Evolutionary conservation across 176 grass and related monocot species (phyloP).

Genomic region (Raddia distichophylla): DNA sequence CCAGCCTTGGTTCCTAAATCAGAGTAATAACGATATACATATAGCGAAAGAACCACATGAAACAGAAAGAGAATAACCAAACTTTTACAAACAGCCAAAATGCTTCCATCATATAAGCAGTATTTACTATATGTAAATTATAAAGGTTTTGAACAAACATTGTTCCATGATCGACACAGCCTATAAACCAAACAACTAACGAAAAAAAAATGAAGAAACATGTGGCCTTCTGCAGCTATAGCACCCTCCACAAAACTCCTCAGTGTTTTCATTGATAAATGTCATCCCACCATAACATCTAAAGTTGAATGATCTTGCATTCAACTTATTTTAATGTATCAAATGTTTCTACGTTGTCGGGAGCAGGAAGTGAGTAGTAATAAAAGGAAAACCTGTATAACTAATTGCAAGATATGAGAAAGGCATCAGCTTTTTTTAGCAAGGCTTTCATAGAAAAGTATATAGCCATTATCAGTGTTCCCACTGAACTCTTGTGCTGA

Average conservation of each 20-base stretch:
- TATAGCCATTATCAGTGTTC: slow-evolving; percentile 95
- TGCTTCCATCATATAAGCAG: slow-evolving; percentile 19
- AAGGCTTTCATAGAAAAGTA: slow-evolving; percentile 90
- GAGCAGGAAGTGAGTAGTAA: slow-evolving; percentile 6
- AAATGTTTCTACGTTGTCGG: slow-evolving; percentile 35
- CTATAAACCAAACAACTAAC: slow-evolving; percentile 18
- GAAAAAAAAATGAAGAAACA: slow-evolving; percentile 22
- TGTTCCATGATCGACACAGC: slow-evolving; percentile 29
- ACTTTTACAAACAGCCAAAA: slow-evolving; percentile 34
- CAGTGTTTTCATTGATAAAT: slow-evolving; percentile 34
- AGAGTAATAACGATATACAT: background rate
- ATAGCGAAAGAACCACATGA: background rate
- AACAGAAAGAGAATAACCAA: slow-evolving; percentile 1
- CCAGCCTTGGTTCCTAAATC: background rate
- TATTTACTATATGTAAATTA: slow-evolving; percentile 33
- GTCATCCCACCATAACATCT: slow-evolving; percentile 31
- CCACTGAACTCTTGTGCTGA: slow-evolving; percentile 83
- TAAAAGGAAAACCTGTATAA: slow-evolving; percentile 25
- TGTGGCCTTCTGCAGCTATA: slow-evolving; percentile 19
- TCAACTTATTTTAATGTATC: slow-evolving; percentile 49
- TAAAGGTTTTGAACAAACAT: slow-evolving; percentile 21
- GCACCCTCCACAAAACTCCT: slow-evolving; percentile 12
- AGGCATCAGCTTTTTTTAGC: slow-evolving; percentile 52
- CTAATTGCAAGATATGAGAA: slow-evolving; percentile 18
- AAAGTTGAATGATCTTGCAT: slow-evolving; percentile 38